These are phyloP conservation scores for Lentinula novae-zelandiae DNA, from an alignment of 1,284 basidiomycete species.

Conservation along the genomic window DNA sequence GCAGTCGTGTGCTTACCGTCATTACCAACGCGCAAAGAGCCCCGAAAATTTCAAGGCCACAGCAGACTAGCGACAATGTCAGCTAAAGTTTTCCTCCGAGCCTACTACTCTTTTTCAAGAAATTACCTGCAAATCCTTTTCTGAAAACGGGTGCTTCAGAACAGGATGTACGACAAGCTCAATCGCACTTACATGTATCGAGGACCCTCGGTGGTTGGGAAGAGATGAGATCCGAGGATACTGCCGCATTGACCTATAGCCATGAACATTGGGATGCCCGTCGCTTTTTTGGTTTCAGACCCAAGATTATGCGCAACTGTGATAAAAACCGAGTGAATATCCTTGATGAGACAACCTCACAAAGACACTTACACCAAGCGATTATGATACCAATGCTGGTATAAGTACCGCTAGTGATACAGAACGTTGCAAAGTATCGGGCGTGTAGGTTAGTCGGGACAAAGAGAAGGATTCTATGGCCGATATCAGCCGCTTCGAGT, in stretches of 20 bases:
- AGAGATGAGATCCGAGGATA: constrained; percentile 69
- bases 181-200: constrained; percentile 48
- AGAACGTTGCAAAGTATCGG: constrained; percentile 69
- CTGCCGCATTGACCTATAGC: constrained; percentile 74
- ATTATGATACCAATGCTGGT: constrained; percentile 63
- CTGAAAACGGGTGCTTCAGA: constrained; percentile 28
- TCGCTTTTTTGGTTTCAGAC: constrained; percentile 73
- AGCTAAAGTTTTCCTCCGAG: not conserved
- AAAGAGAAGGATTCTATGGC: constrained; percentile 10
- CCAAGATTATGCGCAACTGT: constrained; percentile 71
- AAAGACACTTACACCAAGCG: constrained; percentile 61
- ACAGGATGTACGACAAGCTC: not conserved
- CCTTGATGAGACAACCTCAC: not conserved
- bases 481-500: not conserved
- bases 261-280: constrained; percentile 73
- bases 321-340: not conserved
- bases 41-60: constrained; percentile 57
- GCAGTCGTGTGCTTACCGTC: constrained; percentile 34
- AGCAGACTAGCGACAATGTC: constrained; percentile 37
- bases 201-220: constrained; percentile 60
- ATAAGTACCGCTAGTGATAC: constrained; percentile 66
- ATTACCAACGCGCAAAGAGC: constrained; percentile 50
- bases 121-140: constrained; percentile 58
- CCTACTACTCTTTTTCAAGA: constrained; percentile 8
- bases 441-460: constrained; percentile 38